These are phyloP conservation scores for Paramyrothecium sp. DNA, from an alignment of 2,329 filamentous ascomycete genomes.

Conservation along the genomic window DNA sequence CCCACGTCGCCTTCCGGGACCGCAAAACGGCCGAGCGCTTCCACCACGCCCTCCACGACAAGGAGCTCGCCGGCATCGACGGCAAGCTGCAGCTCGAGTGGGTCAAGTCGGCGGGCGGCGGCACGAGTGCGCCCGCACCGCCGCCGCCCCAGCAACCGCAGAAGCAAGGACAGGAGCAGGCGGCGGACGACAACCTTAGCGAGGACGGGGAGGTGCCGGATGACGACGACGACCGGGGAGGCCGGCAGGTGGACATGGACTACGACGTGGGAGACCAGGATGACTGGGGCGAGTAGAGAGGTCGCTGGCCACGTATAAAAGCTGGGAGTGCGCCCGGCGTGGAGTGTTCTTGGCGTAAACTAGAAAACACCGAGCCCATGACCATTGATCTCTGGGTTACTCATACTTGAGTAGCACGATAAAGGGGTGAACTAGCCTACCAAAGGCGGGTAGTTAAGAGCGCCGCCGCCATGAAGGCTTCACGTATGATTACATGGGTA, in stretches of 20 bases:
- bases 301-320: too few species aligned
- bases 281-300: slow-evolving; percentile 33
- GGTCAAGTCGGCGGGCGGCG: slow-evolving; percentile 38
- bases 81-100: slow-evolving; percentile 66
- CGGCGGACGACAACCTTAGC: slow-evolving; percentile 18
- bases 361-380: too few species aligned
- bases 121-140: neutral
- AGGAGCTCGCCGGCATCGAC: slow-evolving; percentile 59
- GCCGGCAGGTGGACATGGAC: slow-evolving; percentile 42
- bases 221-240: slow-evolving; percentile 15
- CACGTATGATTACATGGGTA: too few species aligned
- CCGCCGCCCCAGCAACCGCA: too few species aligned
- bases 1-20: slow-evolving; percentile 63
- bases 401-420: too few species aligned
- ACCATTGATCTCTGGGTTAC: too few species aligned
- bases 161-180: neutral
- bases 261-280: slow-evolving; percentile 54
- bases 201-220: slow-evolving; percentile 14
- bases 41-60: slow-evolving; percentile 55
- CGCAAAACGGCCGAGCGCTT: slow-evolving; percentile 71
- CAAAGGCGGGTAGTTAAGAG: too few species aligned
- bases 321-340: too few species aligned
- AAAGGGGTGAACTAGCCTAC: too few species aligned
- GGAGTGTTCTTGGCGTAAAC: too few species aligned
- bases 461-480: too few species aligned